Base-by-base conservation (phyloP, 257 asterid species). In the Knoxia roxburghii region DNA sequence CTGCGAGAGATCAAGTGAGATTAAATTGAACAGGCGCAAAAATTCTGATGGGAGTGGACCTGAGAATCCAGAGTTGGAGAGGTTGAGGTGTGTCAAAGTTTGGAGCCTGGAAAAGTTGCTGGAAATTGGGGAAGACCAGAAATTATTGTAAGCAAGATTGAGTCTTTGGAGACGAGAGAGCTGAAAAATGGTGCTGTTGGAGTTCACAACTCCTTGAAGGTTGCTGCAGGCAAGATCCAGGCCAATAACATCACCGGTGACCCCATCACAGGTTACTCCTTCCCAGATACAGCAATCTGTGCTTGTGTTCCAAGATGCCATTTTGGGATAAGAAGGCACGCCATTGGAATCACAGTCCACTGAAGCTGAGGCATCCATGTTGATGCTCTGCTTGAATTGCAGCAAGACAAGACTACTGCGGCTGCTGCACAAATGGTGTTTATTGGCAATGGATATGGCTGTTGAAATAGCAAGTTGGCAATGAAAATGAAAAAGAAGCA, bases 121-220 rank as follows among this genome's bases (percentile, higher is more conserved):
- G 0, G 73, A 68, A 60, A 60, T 58, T n/a, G 61, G 21, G 7
- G 76, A 77, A 37, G 41, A 10, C 2, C 58, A 65, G 72, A 68
- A 72, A 71, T 77, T 71, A 64, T 68, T 72, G 69, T 29, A 32
- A 4, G 75, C 76, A 64, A 69, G 72, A 33, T 58, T 39, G 55
- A 65, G 72, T 17, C 49, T 64, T 41, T 53, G 50, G 11, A 69
- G 62, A 30, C 1, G 63, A 20, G 63, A 64, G 24, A 73, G 55
- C 6, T 49, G 54, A 46, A 77, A 59, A 55, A 73, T 55, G 66
- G 58, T 50, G 57, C 13, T 73, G 39, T 45, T 60, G 0, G 70
- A 52, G 46, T 64, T 37, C 6, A 77, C 69, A 11, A 6, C 61
- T 11, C 78, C 75, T 6, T 41, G 64, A 62, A 68, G 72, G 67